phyloP scores from a whole-genome alignment of 768 basidiomycete genomes.

The Termitomyces heimii region DNA sequence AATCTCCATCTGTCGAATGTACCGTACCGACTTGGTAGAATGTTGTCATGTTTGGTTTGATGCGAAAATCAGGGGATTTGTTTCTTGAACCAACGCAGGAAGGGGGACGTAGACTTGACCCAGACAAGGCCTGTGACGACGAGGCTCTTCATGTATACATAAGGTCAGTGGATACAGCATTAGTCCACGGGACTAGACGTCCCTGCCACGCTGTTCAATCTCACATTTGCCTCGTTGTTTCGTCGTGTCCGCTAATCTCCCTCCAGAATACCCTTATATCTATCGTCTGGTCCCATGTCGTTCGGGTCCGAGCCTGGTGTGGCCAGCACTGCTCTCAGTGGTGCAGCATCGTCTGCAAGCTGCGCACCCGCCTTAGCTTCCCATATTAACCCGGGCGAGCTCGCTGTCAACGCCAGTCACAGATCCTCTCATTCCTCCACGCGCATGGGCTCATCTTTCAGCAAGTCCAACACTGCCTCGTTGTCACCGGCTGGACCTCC shows the following conservation, averaged over 20 bases:
- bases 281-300: slow-evolving; percentile 14
- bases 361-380: slow-evolving; percentile 26
- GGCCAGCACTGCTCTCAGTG: slow-evolving; percentile 11
- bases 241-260: slow-evolving; percentile 14
- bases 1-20: slow-evolving; percentile 4
- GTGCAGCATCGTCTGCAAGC: slow-evolving; percentile 28
- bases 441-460: slow-evolving; percentile 33
- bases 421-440: slow-evolving; percentile 13
- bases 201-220: background rate
- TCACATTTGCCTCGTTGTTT: slow-evolving; percentile 14
- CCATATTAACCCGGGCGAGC: slow-evolving; percentile 25
- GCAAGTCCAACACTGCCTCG: slow-evolving; percentile 19
- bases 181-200: background rate
- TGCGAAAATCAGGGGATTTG: slow-evolving; percentile 6
- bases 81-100: background rate
- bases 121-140: slow-evolving; percentile 1
- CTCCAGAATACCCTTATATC: slow-evolving; percentile 20
- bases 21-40: background rate
- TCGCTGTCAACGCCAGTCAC: slow-evolving; percentile 10
- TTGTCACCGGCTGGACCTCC: slow-evolving; percentile 13
- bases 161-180: slow-evolving; percentile 4
- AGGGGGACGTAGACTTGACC: background rate
- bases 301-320: slow-evolving; percentile 15
- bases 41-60: slow-evolving; percentile 11
- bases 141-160: slow-evolving; percentile 8